Evolutionary conservation across 306 rosid genomes (phyloP).

Genomic region (Cyclanthera cordifolia): DNA sequence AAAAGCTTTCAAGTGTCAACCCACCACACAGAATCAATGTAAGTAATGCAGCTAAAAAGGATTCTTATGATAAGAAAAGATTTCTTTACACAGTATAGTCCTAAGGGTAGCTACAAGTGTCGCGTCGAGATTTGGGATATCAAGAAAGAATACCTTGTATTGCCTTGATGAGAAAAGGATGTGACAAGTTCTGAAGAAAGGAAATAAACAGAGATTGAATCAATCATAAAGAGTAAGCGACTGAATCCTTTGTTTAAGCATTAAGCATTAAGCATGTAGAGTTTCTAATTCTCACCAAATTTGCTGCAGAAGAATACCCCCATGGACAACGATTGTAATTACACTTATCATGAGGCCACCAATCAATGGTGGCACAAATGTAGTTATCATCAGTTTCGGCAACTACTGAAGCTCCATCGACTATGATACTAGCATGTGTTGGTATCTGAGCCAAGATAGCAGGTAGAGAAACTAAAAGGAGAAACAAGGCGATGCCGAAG

Average conservation of each 20-base stretch:
- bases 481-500: slow-evolving; percentile 32
- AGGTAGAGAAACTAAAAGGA: slow-evolving; percentile 38
- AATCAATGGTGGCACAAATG: slow-evolving; percentile 92
- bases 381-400: slow-evolving; percentile 60
- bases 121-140: not conserved
- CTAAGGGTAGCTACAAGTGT: not conserved
- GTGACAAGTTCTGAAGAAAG: slow-evolving; percentile 30
- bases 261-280: not conserved
- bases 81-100: not conserved
- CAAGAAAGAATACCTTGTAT: slow-evolving; percentile 51
- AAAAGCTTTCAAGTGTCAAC: slow-evolving; percentile 44
- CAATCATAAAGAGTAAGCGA: not conserved
- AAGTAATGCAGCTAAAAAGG: not conserved
- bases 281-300: slow-evolving; percentile 43
- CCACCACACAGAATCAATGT: not conserved
- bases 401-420: slow-evolving; percentile 41
- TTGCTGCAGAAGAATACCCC: slow-evolving; percentile 55
- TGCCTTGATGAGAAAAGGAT: slow-evolving; percentile 64
- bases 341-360: slow-evolving; percentile 95
- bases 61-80: not conserved
- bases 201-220: slow-evolving; percentile 9
- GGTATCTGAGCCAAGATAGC: slow-evolving; percentile 35
- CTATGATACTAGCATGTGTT: slow-evolving; percentile 28
- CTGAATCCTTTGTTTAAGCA: not conserved
- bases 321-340: slow-evolving; percentile 79